phyloP scores from a whole-genome alignment of 176 grass and related monocot genomes.

The Eleusine indica region DNA sequence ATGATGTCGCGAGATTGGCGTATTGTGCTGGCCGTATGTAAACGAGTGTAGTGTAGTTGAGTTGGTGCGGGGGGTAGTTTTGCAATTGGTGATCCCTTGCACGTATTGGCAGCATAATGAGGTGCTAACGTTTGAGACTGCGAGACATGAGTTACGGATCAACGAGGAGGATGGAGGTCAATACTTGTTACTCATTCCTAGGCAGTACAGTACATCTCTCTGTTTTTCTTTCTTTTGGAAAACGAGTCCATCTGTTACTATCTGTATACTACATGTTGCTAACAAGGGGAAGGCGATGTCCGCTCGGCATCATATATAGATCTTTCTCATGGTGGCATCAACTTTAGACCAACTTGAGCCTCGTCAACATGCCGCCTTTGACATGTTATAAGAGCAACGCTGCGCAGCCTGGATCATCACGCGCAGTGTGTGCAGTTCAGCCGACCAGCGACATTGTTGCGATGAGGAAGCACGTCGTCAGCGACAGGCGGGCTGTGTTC shows the following conservation, averaged over 20 bases:
- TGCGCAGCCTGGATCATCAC: not conserved
- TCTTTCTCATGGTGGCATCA: not conserved
- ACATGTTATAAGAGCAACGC: not conserved
- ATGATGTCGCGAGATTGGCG: slow-evolving; percentile 1
- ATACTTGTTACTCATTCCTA: not conserved
- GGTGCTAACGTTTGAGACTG: too few species aligned
- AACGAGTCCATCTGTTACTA: not conserved
- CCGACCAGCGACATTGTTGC: not conserved
- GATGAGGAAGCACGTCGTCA: slow-evolving; percentile 36
- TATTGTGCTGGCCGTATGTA: not conserved
- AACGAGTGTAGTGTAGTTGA: too few species aligned
- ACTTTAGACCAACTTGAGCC: not conserved
- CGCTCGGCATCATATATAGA: not conserved
- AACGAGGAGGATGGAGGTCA: not conserved
- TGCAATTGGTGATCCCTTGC: too few species aligned
- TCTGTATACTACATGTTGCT: not conserved
- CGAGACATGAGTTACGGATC: too few species aligned
- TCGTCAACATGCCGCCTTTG: not conserved
- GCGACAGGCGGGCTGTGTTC: not conserved
- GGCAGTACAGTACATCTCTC: too few species aligned
- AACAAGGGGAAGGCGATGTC: not conserved
- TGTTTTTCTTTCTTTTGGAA: too few species aligned
- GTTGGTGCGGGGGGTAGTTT: too few species aligned
- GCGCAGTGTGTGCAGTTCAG: not conserved
- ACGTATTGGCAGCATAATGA: too few species aligned